phyloP scores from a whole-genome alignment of 164 flowering plant genomes.

The Houttuynia cordata region DNA sequence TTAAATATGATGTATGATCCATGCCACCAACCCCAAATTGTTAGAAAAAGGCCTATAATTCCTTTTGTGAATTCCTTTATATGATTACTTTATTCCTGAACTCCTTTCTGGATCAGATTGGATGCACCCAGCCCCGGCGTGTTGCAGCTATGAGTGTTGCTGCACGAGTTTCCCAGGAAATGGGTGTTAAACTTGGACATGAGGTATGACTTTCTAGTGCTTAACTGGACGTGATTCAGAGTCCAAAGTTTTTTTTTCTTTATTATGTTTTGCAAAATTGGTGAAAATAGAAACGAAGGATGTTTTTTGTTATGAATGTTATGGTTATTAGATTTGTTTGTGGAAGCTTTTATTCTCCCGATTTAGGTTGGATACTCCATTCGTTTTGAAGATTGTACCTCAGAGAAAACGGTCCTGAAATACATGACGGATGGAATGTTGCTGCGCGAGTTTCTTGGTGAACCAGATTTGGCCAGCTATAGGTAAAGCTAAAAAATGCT shows the following conservation, averaged over 20 bases:
- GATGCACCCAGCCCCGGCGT: constrained; percentile 95
- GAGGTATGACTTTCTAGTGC: constrained; percentile 38
- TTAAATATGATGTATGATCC: no score
- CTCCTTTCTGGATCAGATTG: constrained; percentile 34
- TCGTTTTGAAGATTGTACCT: constrained; percentile 97
- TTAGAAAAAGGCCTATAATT: no score
- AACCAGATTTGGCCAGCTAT: constrained; percentile 86
- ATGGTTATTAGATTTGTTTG: background rate
- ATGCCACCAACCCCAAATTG: no score
- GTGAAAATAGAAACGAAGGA: background rate
- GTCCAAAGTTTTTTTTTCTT: no score
- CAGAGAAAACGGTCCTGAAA: constrained; percentile 81
- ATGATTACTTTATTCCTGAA: background rate
- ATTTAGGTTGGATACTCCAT: constrained; percentile 86
- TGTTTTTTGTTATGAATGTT: background rate
- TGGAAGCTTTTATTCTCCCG: background rate
- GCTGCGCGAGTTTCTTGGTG: constrained; percentile 88
- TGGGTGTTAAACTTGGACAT: constrained; percentile 99
- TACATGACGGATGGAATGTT: constrained; percentile 99
- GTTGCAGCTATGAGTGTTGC: constrained; percentile 99
- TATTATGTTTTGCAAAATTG: no score
- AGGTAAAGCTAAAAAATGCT: constrained; percentile 27
- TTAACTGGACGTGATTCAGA: background rate
- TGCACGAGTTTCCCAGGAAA: constrained; percentile 95
- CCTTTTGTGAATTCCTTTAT: no score